Evolutionary conservation across 371 early-diverging fungal species (phyloP).

Genomic region (Mucor piriformis): DNA sequence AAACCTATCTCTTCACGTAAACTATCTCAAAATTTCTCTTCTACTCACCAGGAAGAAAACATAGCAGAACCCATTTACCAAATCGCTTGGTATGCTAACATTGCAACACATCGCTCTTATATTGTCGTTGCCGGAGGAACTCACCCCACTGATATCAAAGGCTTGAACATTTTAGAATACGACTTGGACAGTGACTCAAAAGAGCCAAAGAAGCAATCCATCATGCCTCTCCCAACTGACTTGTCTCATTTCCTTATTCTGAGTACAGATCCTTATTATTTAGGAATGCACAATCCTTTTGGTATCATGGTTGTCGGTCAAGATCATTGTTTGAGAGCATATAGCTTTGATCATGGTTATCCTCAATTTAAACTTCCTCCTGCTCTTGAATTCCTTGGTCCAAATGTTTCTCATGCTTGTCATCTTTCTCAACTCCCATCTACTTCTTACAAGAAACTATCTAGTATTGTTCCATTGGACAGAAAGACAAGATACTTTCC

Average conservation of each 20-base stretch:
- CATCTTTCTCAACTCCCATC: slow-evolving; percentile 31
- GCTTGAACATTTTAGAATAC: slow-evolving; percentile 52
- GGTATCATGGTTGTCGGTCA: slow-evolving; percentile 46
- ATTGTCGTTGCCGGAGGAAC: slow-evolving; percentile 54
- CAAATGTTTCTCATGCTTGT: slow-evolving; percentile 38
- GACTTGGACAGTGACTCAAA: slow-evolving; percentile 41
- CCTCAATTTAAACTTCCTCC: slow-evolving; percentile 48
- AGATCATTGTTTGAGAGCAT: slow-evolving; percentile 36
- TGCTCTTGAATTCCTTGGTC: slow-evolving; percentile 48
- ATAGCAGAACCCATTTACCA: slow-evolving; percentile 52
- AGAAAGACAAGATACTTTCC: slow-evolving; percentile 42
- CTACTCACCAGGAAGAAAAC: slow-evolving; percentile 6
- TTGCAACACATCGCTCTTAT: slow-evolving; percentile 36
- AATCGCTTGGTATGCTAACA: slow-evolving; percentile 53
- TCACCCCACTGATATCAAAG: slow-evolving; percentile 34
- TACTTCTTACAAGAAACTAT: slow-evolving; percentile 27
- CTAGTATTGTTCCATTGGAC: slow-evolving; percentile 8
- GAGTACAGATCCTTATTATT: slow-evolving; percentile 47
- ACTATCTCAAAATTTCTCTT: slow-evolving; percentile 38
- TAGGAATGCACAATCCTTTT: slow-evolving; percentile 47
- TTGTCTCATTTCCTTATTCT: slow-evolving; percentile 56
- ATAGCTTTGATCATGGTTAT: slow-evolving; percentile 38
- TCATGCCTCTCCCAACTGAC: slow-evolving; percentile 47
- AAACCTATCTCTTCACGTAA: slow-evolving; percentile 48
- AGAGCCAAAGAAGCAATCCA: slow-evolving; percentile 50